Evolutionary conservation across 2,329 filamentous ascomycete genomes (phyloP).

Genomic region (Colletotrichum gigasporum): DNA sequence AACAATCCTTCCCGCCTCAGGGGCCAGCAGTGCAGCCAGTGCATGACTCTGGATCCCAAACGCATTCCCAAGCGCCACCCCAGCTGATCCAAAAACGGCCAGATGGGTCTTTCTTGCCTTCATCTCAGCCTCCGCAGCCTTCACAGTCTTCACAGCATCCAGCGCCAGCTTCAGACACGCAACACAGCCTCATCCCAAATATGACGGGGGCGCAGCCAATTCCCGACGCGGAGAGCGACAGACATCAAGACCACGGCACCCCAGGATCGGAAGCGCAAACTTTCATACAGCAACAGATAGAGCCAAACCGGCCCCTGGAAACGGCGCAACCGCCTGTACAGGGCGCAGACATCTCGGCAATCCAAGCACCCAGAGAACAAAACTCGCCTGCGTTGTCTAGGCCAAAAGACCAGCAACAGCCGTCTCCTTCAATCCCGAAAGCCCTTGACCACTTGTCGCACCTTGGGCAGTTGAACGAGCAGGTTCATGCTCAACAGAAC

Average conservation of each 20-base stretch:
- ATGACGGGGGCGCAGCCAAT: background rate
- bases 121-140: background rate
- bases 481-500: background rate
- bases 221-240: background rate
- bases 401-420: background rate
- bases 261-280: background rate
- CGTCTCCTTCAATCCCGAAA: background rate
- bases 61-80: background rate
- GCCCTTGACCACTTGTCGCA: background rate
- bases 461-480: background rate
- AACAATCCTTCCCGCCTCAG: constrained; percentile 1
- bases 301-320: background rate
- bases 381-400: background rate
- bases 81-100: background rate
- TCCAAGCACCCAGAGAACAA: background rate
- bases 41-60: background rate
- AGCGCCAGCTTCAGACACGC: background rate
- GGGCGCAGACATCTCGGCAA: background rate
- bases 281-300: background rate
- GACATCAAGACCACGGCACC: background rate
- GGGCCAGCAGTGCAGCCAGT: background rate
- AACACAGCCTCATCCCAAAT: background rate
- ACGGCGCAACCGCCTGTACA: background rate
- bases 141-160: background rate
- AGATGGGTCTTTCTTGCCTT: background rate